Evolutionary conservation across 371 early-diverging fungal species (phyloP), one percentile per base, ranked within the genome.

Genomic region (Mucor piriformis): DNA sequence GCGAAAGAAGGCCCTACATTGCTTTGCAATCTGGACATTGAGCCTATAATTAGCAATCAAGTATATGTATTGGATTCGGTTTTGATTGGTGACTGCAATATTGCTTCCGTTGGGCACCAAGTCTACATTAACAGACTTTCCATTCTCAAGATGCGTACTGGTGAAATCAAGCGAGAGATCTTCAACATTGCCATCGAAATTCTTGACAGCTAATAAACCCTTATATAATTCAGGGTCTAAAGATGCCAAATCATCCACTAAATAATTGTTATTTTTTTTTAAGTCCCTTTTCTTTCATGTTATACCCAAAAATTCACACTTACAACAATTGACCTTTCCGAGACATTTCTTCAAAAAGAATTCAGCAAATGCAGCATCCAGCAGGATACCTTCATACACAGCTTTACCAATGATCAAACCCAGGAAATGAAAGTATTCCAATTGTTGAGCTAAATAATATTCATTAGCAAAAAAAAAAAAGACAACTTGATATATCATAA

Each of bases 361-460:
- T 5, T 83, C 83, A 24, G 96, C 95, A 83, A 98, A 96, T 6
- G 90, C 87, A 8, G 86, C 90, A 54, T 96, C 95, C n/a, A 97
- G 78, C 18, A 98, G 74, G 23, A 96, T 89, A 21, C 94, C 94
- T 69, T 97, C 95, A 56, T 94, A 95, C 21, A 98, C 72, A 0
- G 96, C 97, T 73, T 97, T 97, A 53, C 95, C 96, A 25, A 98
- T 81, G 44, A 98, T 90, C 1, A 93, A 82, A 2, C 98, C 98
- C 8, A 97, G 64, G 57, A 96, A 98, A 54, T 88, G 86, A 67
- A 89, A 90, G 37, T 88, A 84, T 10, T 83, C 77, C 38, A 95
- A 71, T 54, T 89, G 88, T 23, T 70, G 57, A 7, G 81, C 83
- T 74, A 61, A 29, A 60, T 8, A 24, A 34, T 4, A n/a, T n/a